Evolutionary conservation across 192 early-diverging fungal species (phyloP), one percentile per base, ranked within the genome.

Genomic region (Coemansia sp.): DNA sequence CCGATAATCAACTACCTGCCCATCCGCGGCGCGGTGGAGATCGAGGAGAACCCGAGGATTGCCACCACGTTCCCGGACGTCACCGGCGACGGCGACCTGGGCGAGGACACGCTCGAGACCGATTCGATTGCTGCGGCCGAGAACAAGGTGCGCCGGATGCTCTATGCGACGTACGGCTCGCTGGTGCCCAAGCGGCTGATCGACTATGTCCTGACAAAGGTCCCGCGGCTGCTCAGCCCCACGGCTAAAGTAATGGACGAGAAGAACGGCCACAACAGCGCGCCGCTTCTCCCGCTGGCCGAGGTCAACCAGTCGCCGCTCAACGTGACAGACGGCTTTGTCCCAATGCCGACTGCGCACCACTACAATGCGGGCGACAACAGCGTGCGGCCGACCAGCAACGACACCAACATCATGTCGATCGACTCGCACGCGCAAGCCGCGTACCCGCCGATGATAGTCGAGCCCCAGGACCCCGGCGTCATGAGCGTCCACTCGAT

Each of bases 1-100:
- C 81, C 88, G 0, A 69, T 89, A 60, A 76, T 84, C 64, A 76
- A 78, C 59, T 83, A 77, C 29, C 55, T 86, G 49, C 85, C 85
- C 3, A 59, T 83, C 5, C 69, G 69, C 46, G 62, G 58, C 0
- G 75, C 75, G 8, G 65, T 62, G n/a, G 75, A 78, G 44, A 60
- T 78, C 16, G 69, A 78, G 31, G 69, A 63, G 7, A 67, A 77
- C 44, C 74, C 74, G 18, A 60, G 60, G 46, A 47, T 71, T 23
- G 59, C 74, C 6, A 42, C 46, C 18, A 54, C 33, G 49, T 71
- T 66, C 64, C 74, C 74, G 8, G 61, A 77, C 14, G 47, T 77
- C 42, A 60, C 56, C 9, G 57, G 48, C 46, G 48, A 60, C 25
- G 61, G 49, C 27, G 69, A 71, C 12, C 16, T 69, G 11, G 40